A percentile compares a stretch with the other conserved stretches of the same genome.
phyloP scores from a whole-genome alignment of 805 yeast species.

The Myxozyma udenii region DNA sequence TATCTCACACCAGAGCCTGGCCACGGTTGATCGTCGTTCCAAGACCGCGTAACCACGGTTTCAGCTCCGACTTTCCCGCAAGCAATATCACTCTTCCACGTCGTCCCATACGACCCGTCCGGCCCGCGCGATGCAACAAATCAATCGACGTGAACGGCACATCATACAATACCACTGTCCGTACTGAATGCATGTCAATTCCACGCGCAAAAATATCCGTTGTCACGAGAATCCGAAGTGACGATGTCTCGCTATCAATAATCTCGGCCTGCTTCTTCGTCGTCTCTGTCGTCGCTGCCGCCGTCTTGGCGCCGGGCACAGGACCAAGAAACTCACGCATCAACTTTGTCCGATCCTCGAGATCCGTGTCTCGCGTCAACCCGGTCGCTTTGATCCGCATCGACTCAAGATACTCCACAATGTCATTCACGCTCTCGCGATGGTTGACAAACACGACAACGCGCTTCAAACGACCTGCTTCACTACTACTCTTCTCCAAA shows the following conservation, averaged over 20 bases:
- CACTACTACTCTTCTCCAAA: constrained; percentile 78
- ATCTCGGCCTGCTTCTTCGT: neutral
- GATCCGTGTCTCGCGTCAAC: constrained; percentile 62
- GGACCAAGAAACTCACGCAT: constrained; percentile 51
- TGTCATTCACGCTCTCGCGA: constrained; percentile 56
- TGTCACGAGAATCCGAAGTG: constrained; percentile 69
- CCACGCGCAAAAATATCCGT: constrained; percentile 92
- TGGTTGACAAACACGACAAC: constrained; percentile 82
- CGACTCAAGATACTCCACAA: constrained; percentile 54
- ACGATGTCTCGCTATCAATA: neutral
- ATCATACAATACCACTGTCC: constrained; percentile 80
- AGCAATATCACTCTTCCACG: constrained; percentile 84
- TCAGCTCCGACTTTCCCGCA: constrained; percentile 50
- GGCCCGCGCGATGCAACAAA: constrained; percentile 84
- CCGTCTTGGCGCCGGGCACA: neutral
- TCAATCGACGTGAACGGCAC: constrained; percentile 83
- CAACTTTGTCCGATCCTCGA: constrained; percentile 56
- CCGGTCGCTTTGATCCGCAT: constrained; percentile 61
- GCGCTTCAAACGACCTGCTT: constrained; percentile 69
- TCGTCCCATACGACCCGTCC: constrained; percentile 91
- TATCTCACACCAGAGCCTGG: constrained; percentile 36
- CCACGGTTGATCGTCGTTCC: constrained; percentile 63
- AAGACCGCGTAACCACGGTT: constrained; percentile 48
- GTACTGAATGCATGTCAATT: constrained; percentile 73
- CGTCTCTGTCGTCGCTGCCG: neutral